Evolutionary conservation across 768 basidiomycete genomes (phyloP).

Genomic region (Boletellus sp.): DNA sequence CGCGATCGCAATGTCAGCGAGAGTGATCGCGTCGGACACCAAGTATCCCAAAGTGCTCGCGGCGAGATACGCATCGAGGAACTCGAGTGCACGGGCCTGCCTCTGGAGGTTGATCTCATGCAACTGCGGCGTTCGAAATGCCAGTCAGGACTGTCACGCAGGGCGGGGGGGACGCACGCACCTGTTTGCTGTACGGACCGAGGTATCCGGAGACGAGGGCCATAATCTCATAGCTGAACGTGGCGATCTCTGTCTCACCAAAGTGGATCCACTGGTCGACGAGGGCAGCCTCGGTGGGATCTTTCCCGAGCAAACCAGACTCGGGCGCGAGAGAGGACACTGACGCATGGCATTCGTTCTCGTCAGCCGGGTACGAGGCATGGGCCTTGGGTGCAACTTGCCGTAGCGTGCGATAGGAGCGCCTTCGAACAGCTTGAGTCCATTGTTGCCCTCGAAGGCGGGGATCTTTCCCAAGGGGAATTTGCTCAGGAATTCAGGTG

Average conservation of each 20-base stretch:
- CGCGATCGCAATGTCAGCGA: conserved; percentile 27
- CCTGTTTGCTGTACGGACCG: conserved; percentile 24
- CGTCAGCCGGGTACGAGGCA: neutral
- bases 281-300: conserved; percentile 21
- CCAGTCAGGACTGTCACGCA: neutral
- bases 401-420: conserved; percentile 29
- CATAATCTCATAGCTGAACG: conserved; percentile 17
- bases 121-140: conserved; percentile 6
- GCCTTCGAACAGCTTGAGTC: conserved; percentile 27
- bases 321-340: conserved; percentile 26
- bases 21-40: conserved; percentile 21
- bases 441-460: conserved; percentile 22
- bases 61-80: conserved; percentile 25
- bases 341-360: conserved; percentile 1
- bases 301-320: conserved; percentile 25
- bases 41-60: conserved; percentile 19
- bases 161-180: neutral
- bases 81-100: conserved; percentile 21
- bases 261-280: conserved; percentile 33
- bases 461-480: conserved; percentile 30
- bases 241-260: conserved; percentile 24
- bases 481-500: conserved; percentile 28
- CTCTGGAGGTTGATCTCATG: conserved; percentile 15
- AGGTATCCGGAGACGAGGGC: conserved; percentile 17
- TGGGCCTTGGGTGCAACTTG: neutral